Evolutionary conservation across 352 stramenopile species (phyloP).

Genomic region (Phytophthora pinifolia): DNA sequence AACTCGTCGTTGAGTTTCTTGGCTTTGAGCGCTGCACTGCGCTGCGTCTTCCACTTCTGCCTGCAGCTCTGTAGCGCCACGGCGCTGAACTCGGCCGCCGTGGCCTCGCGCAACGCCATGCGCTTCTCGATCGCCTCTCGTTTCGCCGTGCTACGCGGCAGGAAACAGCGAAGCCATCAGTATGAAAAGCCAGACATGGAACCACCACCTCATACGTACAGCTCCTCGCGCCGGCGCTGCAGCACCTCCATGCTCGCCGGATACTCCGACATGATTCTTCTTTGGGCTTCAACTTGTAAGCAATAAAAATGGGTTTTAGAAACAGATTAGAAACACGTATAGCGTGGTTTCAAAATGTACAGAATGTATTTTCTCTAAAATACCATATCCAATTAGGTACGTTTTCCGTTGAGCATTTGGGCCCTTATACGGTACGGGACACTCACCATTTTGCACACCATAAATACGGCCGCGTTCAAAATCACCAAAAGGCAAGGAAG

Average conservation of each 20-base stretch:
- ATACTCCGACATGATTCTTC: constrained; percentile 58
- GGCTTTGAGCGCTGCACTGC: constrained; percentile 35
- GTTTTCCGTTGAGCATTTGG: too few relatives aligned
- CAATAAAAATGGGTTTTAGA: too few relatives aligned
- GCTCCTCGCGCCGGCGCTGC: constrained; percentile 49
- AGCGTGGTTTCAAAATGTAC: too few relatives aligned
- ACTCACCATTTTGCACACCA: too few relatives aligned
- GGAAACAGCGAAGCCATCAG: constrained; percentile 1
- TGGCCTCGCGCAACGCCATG: constrained; percentile 68
- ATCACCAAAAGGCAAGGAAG: constrained; percentile 11
- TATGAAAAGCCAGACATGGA: not conserved
- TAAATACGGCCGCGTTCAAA: constrained; percentile 3
- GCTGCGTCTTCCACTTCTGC: constrained; percentile 63
- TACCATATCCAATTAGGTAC: too few relatives aligned
- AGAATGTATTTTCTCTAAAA: too few relatives aligned
- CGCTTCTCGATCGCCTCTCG: constrained; percentile 71
- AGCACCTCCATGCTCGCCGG: constrained; percentile 60
- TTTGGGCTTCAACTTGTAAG: constrained; percentile 18
- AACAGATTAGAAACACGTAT: too few relatives aligned
- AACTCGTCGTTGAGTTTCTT: constrained; percentile 74
- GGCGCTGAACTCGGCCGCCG: constrained; percentile 72
- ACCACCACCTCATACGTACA: constrained; percentile 49
- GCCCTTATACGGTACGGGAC: not conserved
- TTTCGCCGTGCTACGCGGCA: constrained; percentile 40
- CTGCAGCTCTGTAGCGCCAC: constrained; percentile 62